Evolutionary conservation across 345 rosid genomes (phyloP), one percentile per base, ranked within the genome.

Genomic region (Eucalyptus marginata): DNA sequence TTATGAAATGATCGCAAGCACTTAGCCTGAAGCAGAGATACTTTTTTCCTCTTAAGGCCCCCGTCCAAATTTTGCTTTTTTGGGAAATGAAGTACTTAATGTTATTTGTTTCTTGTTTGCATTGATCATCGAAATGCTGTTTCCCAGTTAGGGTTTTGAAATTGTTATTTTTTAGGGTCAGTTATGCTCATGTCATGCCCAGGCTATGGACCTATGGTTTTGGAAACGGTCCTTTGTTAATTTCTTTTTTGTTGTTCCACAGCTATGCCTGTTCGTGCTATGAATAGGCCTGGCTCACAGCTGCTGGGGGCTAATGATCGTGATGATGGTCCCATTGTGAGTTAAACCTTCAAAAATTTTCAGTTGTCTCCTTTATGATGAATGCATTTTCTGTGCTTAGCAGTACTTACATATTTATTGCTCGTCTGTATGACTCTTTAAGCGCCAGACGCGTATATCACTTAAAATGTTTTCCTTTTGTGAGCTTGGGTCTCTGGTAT

Each of bases 291-390:
- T 81, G 97, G 96, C 85, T 94, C 97, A 33, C 99, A 98, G 87
- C 93, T 95, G 86, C 92, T 98, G 15, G 99, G 99, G 86, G 95
- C 95, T 49, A 97, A 94, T 94, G 99, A 99, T 87, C 99, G 99
- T 86, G 99, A 98, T 91, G 99, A 98, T 94, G 99, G 98, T 90
- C 96, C 98, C 88, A 94, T 97, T 90, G 99, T 97, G 92, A 93
- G 99, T 88, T 86, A 64, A 29, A 68, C 8, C 17, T 7, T 17
- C 27, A 40, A 76, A 76, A 18, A 40, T 27, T 86, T 59, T 66
- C 11, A 25, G 25, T 59, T 17, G 62, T 89, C 58, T 89, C 25
- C 59, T 33, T 62, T 58, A 49, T 44, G 71, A 86, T 47, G 46
- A 86, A 86, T 46, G 54, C 80, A 11, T 79, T 87, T 58, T 88